Evolutionary conservation across 192 early-diverging fungal genomes (phyloP).

Genomic region (Coemansia sp.): DNA sequence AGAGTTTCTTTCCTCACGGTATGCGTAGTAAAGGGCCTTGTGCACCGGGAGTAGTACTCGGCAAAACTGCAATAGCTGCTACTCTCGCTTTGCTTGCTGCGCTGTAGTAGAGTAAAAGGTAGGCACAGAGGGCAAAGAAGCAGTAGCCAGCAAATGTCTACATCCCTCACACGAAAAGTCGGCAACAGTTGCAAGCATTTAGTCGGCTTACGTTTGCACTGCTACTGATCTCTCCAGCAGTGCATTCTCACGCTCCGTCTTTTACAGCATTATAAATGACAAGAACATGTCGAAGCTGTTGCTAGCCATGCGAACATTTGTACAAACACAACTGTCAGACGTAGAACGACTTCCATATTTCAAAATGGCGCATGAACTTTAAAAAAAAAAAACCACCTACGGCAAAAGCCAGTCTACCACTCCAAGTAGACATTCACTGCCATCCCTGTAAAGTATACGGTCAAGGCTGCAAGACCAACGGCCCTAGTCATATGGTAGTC

Average conservation of each 20-base stretch:
- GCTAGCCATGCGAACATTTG: not conserved
- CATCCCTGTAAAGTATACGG: constrained; percentile 65
- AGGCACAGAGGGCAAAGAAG: not conserved
- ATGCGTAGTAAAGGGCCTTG: not conserved
- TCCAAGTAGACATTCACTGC: constrained; percentile 66
- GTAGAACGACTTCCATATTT: not conserved
- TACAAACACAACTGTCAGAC: not conserved
- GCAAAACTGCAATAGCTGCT: not conserved
- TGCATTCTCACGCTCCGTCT: not conserved
- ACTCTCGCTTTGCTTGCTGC: not conserved
- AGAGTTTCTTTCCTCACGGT: not conserved
- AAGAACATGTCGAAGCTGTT: not conserved
- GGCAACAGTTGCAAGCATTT: not conserved
- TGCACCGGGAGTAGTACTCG: not conserved
- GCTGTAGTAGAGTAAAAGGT: not conserved
- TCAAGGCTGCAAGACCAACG: constrained; percentile 63
- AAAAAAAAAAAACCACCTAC: not conserved
- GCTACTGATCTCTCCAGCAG: not conserved
- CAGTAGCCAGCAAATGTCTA: not conserved
- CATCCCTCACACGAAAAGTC: not conserved
- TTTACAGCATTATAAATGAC: not conserved
- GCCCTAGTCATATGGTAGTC: constrained; percentile 64
- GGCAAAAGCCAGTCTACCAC: constrained; percentile 15
- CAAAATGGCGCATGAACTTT: not conserved
- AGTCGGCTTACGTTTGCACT: not conserved